phyloP scores from a whole-genome alignment of 1,284 basidiomycete species.

The Austroboletus niveus region DNA sequence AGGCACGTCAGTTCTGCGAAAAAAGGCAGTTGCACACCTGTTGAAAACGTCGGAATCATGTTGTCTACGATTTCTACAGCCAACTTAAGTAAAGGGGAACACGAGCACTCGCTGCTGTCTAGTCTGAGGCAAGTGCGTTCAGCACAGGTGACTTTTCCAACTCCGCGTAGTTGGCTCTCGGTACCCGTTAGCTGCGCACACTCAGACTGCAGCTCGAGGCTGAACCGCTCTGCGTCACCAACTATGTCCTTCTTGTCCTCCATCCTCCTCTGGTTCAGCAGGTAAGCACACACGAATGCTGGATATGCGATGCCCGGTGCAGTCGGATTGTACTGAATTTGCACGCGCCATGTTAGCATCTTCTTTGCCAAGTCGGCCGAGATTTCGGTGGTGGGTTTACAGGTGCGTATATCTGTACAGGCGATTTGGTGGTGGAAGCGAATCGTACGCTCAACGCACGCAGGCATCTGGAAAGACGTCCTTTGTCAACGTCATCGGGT shows the following conservation, averaged over 20 bases:
- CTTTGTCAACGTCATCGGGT: constrained; percentile 88
- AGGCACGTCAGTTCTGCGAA: no score
- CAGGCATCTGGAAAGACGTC: constrained; percentile 94
- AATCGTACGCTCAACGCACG: constrained; percentile 11
- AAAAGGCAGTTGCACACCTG: no score
- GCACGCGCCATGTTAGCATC: constrained; percentile 39
- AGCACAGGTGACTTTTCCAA: not conserved
- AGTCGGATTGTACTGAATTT: not conserved
- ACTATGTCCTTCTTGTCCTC: constrained; percentile 54
- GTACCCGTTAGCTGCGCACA: no score
- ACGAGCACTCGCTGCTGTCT: no score
- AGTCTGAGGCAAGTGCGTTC: no score
- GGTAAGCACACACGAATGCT: constrained; percentile 39
- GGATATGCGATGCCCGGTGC: not conserved
- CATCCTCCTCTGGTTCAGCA: constrained; percentile 66
- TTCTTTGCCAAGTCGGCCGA: constrained; percentile 93
- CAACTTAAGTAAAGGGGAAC: no score
- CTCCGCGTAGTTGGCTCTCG: not conserved
- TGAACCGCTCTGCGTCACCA: no score
- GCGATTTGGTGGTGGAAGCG: no score
- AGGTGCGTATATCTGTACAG: constrained; percentile 47
- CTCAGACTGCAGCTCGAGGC: no score
- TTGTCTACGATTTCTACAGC: no score
- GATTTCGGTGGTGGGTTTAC: constrained; percentile 90
- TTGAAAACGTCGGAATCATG: no score